Evolutionary conservation across 2,329 filamentous ascomycete genomes (phyloP), one percentile per base, ranked within the genome.

Genomic region (Penicillium sp.): DNA sequence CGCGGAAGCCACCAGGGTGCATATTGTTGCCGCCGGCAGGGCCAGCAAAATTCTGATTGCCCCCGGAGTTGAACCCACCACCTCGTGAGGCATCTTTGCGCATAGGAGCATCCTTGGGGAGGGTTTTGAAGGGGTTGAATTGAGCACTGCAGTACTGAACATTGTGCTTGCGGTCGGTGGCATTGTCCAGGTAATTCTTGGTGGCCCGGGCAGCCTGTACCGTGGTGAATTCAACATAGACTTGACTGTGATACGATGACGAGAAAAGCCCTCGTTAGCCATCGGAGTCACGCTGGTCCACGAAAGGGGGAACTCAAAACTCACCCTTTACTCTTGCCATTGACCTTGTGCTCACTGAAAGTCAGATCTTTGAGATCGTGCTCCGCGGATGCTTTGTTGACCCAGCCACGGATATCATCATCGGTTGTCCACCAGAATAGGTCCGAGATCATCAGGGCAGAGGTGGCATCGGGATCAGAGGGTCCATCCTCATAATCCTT

Each of bases 331-430:
- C 89, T 95, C 74, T 98, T 98, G 59, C 93, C 93, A 59, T 98
- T 98, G 41, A 97, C 90, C 67, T 98, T 98, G 71, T 97, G 93
- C 68, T 98, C 93, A 62, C 89, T 96, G 68, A 97, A 98, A 0
- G 90, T 95, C 44, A 98, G 82, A 52, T 97, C 93, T 61, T 88
- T 90, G 13, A 97, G 73, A 62, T 95, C 88, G 39, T 84, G 79
- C 67, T 97, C 93, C 58, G 83, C 88, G 2, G 80, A 81, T n/a
- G 86, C 88, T 55, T 87, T 79, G 56, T 83, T 83, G 25, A 86
- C 78, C 88, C 90, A 96, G 43, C 86, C 87, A 45, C 93, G 86
- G 48, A 98, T 82, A 59, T 97, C 90, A 63, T 98, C 93, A 65
- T 98, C 93, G 2, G 87, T 95, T 28, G 84, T 90, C 91, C 91